These are phyloP conservation scores for Tricholoma bakamatsutake DNA, from an alignment of 768 basidiomycete genomes.

Conservation along the genomic window DNA sequence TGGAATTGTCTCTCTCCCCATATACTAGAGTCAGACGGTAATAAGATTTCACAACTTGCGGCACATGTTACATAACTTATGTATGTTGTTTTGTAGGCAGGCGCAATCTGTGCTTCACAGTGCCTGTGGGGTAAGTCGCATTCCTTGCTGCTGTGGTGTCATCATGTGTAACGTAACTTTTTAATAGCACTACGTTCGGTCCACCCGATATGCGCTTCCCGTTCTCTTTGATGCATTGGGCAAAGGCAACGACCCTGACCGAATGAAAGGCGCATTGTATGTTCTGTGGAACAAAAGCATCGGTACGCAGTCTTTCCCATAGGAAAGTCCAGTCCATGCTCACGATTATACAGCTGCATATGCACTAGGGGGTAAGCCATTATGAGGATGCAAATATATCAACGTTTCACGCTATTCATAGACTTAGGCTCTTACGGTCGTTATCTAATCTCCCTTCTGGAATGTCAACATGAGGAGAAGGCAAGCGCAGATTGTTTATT, in stretches of 20 bases:
- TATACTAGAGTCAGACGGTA: slow-evolving; percentile 77
- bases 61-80: neutral
- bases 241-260: slow-evolving; percentile 81
- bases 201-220: slow-evolving; percentile 61
- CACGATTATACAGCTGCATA: slow-evolving; percentile 45
- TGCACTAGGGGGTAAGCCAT: slow-evolving; percentile 54
- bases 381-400: neutral
- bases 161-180: slow-evolving; percentile 2
- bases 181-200: slow-evolving; percentile 61
- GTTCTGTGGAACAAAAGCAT: slow-evolving; percentile 69
- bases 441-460: slow-evolving; percentile 59
- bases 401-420: slow-evolving; percentile 19
- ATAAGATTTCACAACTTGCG: slow-evolving; percentile 10
- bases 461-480: slow-evolving; percentile 85
- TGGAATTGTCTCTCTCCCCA: slow-evolving; percentile 72
- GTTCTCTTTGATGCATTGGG: slow-evolving; percentile 53
- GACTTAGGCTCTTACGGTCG: slow-evolving; percentile 51
- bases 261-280: slow-evolving; percentile 93
- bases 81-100: slow-evolving; percentile 39
- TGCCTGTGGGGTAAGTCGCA: slow-evolving; percentile 51
- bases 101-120: slow-evolving; percentile 62
- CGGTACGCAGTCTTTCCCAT: slow-evolving; percentile 31
- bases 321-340: slow-evolving; percentile 5
- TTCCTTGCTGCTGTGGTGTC: neutral
- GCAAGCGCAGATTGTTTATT: slow-evolving; percentile 26